These are phyloP conservation scores for Penicillium daleae DNA, from an alignment of 495 filamentous ascomycete species.

Conservation along the genomic window DNA sequence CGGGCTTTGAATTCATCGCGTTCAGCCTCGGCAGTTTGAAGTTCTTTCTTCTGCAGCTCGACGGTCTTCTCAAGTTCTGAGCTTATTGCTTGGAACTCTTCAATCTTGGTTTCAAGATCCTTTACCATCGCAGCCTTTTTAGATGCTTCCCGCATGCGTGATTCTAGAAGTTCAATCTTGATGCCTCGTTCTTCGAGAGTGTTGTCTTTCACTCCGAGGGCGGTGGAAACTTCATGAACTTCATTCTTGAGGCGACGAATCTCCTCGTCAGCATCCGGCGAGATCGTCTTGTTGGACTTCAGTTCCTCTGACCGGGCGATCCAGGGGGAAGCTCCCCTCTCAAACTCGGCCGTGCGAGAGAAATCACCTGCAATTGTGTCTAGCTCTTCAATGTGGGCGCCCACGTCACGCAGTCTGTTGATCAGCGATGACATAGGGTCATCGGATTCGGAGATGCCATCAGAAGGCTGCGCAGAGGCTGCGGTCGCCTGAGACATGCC, in stretches of 20 bases:
- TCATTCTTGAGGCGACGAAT: constrained; percentile 75
- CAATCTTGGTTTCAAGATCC: constrained; percentile 61
- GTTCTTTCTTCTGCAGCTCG: constrained; percentile 45
- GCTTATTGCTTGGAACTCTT: constrained; percentile 57
- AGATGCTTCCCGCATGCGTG: constrained; percentile 54
- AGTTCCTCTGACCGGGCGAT: constrained; percentile 78
- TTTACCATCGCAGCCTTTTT: constrained; percentile 55
- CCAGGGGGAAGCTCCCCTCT: constrained; percentile 78
- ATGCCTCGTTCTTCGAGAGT: constrained; percentile 85
- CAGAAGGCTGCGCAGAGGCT: constrained; percentile 31
- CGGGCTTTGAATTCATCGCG: constrained; percentile 76
- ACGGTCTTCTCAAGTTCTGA: constrained; percentile 40
- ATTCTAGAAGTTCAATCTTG: constrained; percentile 61
- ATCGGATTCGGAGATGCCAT: constrained; percentile 48
- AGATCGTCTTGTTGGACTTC: constrained; percentile 73
- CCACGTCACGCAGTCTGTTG: constrained; percentile 67
- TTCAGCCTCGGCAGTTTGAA: constrained; percentile 61
- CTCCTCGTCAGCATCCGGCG: constrained; percentile 79
- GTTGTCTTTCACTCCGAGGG: constrained; percentile 86
- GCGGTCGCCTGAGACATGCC: constrained; percentile 61
- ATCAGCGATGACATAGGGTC: constrained; percentile 71
- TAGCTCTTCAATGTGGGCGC: constrained; percentile 69
- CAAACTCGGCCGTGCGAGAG: constrained; percentile 82
- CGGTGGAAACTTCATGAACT: constrained; percentile 60
- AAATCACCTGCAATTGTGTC: constrained; percentile 73